A percentile compares a stretch with the other conserved stretches of the same genome.
These are phyloP conservation scores for Vitellaria paradoxa DNA, from an alignment of 179 eudicot genomes.

Conservation along the genomic window DNA sequence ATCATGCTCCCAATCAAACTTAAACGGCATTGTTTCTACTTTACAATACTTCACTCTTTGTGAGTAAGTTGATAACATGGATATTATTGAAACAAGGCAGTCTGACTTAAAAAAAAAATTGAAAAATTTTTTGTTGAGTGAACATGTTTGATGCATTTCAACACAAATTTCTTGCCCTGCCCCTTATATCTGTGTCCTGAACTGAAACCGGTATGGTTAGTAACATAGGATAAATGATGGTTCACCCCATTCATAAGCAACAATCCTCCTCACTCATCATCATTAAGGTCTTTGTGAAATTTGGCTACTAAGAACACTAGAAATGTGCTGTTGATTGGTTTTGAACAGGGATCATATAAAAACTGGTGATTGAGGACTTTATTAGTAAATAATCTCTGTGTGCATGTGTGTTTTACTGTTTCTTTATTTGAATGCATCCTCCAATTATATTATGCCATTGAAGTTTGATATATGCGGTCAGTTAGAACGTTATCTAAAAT, in stretches of 20 bases:
- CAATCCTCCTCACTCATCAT: too few relatives aligned
- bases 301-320: neutral
- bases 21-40: too few relatives aligned
- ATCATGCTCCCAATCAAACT: too few relatives aligned
- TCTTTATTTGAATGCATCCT: too few relatives aligned
- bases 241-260: too few relatives aligned
- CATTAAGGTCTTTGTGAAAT: neutral
- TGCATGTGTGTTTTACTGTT: too few relatives aligned
- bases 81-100: neutral
- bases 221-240: neutral
- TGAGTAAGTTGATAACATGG: neutral
- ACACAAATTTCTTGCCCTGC: neutral
- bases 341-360: neutral
- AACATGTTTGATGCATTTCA: neutral
- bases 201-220: neutral
- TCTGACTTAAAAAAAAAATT: neutral
- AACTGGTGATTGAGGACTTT: too few relatives aligned
- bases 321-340: neutral
- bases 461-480: too few relatives aligned
- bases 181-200: neutral
- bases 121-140: too few relatives aligned
- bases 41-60: neutral
- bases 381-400: too few relatives aligned
- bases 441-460: too few relatives aligned
- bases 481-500: too few relatives aligned